Evolutionary conservation across 1,139 yeast genomes (phyloP).

Genomic region (Saccharomyces hybrid): DNA sequence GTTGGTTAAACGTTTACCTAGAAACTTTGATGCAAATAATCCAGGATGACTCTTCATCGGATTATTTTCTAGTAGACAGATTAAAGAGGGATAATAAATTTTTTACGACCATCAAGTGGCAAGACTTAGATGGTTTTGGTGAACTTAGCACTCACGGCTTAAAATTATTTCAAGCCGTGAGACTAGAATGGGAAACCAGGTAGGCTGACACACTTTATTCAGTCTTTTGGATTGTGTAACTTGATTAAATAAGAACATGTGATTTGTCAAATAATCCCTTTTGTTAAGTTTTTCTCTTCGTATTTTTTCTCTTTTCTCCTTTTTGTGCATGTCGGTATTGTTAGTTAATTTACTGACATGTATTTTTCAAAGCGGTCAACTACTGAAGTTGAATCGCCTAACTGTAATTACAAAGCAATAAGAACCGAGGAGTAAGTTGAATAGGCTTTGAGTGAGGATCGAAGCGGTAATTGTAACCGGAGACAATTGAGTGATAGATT

Average conservation of each 20-base stretch:
- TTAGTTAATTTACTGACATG: not conserved
- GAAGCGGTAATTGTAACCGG: not conserved
- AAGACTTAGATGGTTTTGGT: conserved; percentile 59
- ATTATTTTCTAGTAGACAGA: conserved; percentile 5
- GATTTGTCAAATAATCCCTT: not conserved
- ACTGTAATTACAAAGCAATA: not conserved
- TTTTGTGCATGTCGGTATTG: not conserved
- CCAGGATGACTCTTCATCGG: not conserved
- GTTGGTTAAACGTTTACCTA: conserved; percentile 36
- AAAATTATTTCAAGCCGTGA: conserved; percentile 43
- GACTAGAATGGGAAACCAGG: conserved; percentile 17
- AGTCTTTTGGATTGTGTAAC: not conserved
- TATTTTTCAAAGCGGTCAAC: not conserved
- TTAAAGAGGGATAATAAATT: conserved; percentile 17
- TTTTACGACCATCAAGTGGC: conserved; percentile 38
- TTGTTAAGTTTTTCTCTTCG: not conserved
- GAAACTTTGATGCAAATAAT: conserved; percentile 24
- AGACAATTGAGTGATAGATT: not conserved
- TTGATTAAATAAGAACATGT: not conserved
- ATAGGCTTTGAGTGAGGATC: not conserved
- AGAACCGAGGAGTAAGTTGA: not conserved
- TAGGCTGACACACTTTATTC: not conserved
- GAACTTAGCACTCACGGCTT: conserved; percentile 53
- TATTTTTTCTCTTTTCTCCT: not conserved
- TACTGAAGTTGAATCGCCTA: not conserved